Evolutionary conservation across 208 protist genomes (phyloP).

Genomic region (Wallacemonas collosoma): DNA sequence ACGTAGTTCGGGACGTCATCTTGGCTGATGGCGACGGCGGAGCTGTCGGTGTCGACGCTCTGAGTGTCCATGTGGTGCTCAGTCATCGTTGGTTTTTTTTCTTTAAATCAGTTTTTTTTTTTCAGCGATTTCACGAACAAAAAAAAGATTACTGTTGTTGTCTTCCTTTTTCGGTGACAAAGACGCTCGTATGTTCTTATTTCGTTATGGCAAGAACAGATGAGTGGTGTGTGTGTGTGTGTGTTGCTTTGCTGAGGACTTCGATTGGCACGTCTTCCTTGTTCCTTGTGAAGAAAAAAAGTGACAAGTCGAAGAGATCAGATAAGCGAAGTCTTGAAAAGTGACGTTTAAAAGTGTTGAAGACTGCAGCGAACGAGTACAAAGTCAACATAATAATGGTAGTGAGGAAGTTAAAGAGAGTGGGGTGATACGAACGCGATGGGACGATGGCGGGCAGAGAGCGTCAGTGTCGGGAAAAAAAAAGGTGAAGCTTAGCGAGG

Average conservation of each 20-base stretch:
- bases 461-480: constrained; percentile 1
- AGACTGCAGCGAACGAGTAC: neutral
- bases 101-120: constrained; percentile 4
- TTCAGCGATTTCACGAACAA: neutral
- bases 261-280: neutral
- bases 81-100: neutral
- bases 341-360: neutral
- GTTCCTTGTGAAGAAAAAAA: constrained; percentile 19
- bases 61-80: constrained; percentile 5
- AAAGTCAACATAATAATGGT: neutral
- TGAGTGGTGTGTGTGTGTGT: neutral
- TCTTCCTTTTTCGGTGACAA: neutral
- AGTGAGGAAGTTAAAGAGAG: neutral
- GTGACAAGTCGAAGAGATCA: neutral
- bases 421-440: neutral
- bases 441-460: neutral
- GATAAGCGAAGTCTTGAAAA: neutral
- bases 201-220: neutral
- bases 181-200: neutral
- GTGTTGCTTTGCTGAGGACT: neutral
- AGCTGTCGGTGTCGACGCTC: neutral
- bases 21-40: neutral
- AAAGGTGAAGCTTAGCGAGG: neutral
- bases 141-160: neutral
- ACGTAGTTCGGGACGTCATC: constrained; percentile 16